Base-by-base conservation (phyloP, 805 yeast genomes). In the Pichia thaimueangensis region DNA sequence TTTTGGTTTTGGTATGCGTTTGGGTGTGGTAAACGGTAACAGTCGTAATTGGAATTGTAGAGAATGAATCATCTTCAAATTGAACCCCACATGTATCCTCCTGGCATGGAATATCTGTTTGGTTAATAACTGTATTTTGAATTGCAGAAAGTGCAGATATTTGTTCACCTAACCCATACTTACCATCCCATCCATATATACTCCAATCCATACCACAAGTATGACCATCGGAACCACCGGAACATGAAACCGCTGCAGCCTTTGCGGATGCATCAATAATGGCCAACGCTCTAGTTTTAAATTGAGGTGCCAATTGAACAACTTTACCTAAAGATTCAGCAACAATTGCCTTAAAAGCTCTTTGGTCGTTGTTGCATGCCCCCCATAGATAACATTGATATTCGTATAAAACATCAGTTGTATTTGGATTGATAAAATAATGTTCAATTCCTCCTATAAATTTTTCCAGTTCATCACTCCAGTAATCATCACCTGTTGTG, bases 161-260 rank as follows among this genome's bases (percentile, higher is more conserved):
- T 61, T 84, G 88, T 61, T 84, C 94, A 52, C 93, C 93, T 22
- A 85, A 64, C 22, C 94, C 93, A 55, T 73, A 84, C 35, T 53
- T 45, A 0, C 76, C 81, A 60, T 84, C 93, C 76, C 82, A 74
- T 15, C 74, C 76, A 8, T 64, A 60, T 5, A 57, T 46, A 11
- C 68, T 58, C 94, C 94, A 84, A 59, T 74, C 68, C 45, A 74
- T 57, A 30, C 91, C 93, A 68, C 94, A 85, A 0, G 93, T 84
- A 51, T 73, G 78, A 11, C 81, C 80, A 62, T 84, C 93, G 5
- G 64, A 48, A 53, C 91, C 93, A 53, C 91, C 93, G 11, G 74
- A 60, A 60, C 93, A 84, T 1, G 86, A 73, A 34, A 64, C 63
- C 2, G 88, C 88, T 0, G 94, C 95, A 17, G 79, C 95, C 24